These are phyloP conservation scores for Ophiostoma sp. DNA, from an alignment of 2,329 filamentous ascomycete genomes.

Conservation along the genomic window DNA sequence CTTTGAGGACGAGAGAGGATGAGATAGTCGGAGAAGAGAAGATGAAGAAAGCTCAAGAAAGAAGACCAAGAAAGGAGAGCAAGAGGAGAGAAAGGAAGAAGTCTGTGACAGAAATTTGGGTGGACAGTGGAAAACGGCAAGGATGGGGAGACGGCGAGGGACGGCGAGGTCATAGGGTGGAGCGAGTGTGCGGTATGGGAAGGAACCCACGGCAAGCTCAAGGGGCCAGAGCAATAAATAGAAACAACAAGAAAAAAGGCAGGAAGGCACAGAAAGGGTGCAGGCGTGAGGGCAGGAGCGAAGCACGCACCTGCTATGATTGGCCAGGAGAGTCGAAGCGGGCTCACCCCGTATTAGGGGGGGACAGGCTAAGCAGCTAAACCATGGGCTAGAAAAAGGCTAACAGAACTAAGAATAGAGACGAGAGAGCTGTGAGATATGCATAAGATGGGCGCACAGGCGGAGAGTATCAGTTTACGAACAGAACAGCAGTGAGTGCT, in stretches of 20 bases:
- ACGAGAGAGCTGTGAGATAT: neutral
- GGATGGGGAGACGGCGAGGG: neutral
- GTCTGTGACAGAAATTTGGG: neutral
- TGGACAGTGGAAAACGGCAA: neutral
- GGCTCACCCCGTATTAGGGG: neutral
- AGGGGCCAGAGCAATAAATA: slow-evolving; percentile 7
- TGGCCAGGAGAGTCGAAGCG: neutral
- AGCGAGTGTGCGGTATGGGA: neutral
- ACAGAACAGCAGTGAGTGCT: no score
- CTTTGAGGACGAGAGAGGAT: neutral
- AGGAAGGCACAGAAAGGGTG: slow-evolving; percentile 10
- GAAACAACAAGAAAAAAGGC: slow-evolving; percentile 20
- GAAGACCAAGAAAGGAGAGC: neutral
- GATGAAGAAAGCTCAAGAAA: neutral
- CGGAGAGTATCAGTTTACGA: no score
- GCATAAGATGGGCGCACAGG: neutral
- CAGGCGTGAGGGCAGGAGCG: neutral
- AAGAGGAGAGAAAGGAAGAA: neutral
- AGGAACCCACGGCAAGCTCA: neutral
- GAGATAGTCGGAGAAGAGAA: neutral
- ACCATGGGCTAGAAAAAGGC: neutral
- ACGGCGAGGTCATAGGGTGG: neutral
- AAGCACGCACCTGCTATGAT: slow-evolving; percentile 3
- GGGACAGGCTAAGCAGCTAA: neutral
- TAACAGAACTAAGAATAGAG: neutral